Percentiles rank a stretch among this genome's conserved stretches.
Conservation (phyloP, 2,329 filamentous ascomycete species). For the Aureobasidium melanogenum region DNA sequence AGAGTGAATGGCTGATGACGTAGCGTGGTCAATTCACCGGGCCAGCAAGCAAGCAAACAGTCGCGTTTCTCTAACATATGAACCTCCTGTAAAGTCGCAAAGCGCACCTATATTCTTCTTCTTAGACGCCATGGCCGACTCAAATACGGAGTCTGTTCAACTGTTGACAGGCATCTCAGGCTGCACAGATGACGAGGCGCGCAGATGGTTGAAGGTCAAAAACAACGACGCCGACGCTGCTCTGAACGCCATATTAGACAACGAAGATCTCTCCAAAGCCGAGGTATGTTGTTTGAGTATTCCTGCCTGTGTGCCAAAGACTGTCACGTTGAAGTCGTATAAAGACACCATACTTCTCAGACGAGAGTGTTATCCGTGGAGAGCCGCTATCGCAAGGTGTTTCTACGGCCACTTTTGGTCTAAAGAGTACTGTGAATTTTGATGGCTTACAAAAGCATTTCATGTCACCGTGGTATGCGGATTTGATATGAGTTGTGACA, state of each 20-base stretch:
- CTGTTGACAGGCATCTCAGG: slow-evolving; percentile 18
- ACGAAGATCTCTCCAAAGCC: slow-evolving; percentile 22
- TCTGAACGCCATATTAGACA: slow-evolving; percentile 23
- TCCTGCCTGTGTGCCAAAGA: neutral
- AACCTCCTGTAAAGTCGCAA: neutral
- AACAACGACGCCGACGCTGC: slow-evolving; percentile 23
- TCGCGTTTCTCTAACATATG: neutral
- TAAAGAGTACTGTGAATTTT: neutral
- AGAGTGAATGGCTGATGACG: neutral
- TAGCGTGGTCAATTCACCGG: slow-evolving; percentile 4
- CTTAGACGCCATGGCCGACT: slow-evolving; percentile 15
- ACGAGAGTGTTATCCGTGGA: neutral
- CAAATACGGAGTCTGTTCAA: slow-evolving; percentile 18
- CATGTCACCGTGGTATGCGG: neutral
- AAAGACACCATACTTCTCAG: neutral
- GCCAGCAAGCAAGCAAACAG: slow-evolving; percentile 6
- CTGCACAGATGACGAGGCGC: slow-evolving; percentile 17
- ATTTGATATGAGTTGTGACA: neutral
- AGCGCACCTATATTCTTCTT: neutral
- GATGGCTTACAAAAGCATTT: neutral
- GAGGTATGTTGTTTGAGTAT: slow-evolving; percentile 12
- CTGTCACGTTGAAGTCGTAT: neutral
- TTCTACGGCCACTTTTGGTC: neutral
- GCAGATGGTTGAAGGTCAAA: slow-evolving; percentile 25
- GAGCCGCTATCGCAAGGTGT: neutral